Conservation (phyloP, 2,329 filamentous ascomycete genomes). For the Talaromyces piceae region DNA sequence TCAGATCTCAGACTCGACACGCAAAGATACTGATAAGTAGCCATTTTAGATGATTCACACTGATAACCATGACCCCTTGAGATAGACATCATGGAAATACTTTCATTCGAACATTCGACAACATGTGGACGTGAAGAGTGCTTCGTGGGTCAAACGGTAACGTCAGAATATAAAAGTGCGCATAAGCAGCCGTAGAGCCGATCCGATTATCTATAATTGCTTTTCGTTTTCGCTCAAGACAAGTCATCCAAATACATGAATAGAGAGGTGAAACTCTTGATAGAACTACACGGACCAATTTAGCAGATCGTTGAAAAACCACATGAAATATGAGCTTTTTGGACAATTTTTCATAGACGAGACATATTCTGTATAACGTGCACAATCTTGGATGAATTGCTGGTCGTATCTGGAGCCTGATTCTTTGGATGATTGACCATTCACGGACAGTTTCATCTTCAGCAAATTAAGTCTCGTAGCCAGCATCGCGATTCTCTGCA, state of each 20-base stretch:
- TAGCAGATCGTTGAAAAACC: conserved; percentile 2
- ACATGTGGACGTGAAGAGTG: too few species aligned
- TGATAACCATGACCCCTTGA: conserved; percentile 1
- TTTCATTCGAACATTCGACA: not conserved
- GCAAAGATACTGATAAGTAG: not conserved
- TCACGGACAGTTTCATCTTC: conserved; percentile 6
- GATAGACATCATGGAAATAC: not conserved
- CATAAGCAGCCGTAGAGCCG: not conserved
- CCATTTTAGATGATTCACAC: not conserved
- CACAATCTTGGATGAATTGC: conserved; percentile 3
- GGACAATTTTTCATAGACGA: conserved; percentile 3
- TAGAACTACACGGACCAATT: conserved; percentile 1
- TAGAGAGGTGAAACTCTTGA: not conserved
- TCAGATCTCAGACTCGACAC: not conserved
- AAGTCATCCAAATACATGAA: not conserved
- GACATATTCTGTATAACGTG: conserved; percentile 1
- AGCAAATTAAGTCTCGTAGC: conserved; percentile 4
- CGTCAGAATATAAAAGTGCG: too few species aligned
- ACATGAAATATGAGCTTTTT: conserved; percentile 2
- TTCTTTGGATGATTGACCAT: conserved; percentile 4
- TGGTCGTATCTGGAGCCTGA: conserved; percentile 3
- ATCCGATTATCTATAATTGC: not conserved
- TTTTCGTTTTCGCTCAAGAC: not conserved
- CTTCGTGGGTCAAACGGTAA: too few species aligned
- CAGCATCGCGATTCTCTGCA: conserved; percentile 1